Evolutionary conservation across 257 asterid species (phyloP).

Genomic region (Solanum infundibuliforme): DNA sequence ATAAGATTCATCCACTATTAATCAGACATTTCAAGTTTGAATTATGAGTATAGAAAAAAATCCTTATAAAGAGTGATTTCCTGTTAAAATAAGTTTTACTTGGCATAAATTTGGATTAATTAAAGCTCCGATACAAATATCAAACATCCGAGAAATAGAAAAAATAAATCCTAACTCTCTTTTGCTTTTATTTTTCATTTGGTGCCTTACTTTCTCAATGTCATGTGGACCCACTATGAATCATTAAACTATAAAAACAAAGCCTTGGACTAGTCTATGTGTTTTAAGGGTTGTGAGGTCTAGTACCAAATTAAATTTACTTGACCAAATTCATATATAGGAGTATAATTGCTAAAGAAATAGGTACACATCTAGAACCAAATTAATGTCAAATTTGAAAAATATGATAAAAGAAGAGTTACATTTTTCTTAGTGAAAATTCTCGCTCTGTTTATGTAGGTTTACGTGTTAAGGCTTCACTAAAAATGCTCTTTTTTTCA

Average conservation of each 20-base stretch:
- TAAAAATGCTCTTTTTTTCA: not conserved
- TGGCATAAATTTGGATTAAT: fast-evolving
- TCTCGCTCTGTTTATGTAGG: not conserved
- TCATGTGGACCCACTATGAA: not conserved
- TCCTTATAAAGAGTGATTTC: not conserved
- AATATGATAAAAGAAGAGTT: not conserved
- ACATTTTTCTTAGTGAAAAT: not conserved
- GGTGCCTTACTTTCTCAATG: not conserved
- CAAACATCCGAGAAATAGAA: fast-evolving
- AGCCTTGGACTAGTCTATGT: not conserved
- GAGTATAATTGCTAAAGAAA: not conserved
- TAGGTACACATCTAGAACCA: not conserved
- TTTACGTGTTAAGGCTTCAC: not conserved
- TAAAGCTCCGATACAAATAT: not conserved
- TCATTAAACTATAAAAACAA: not conserved
- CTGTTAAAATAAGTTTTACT: not conserved
- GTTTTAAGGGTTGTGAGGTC: not conserved
- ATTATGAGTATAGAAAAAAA: not conserved
- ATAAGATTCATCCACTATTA: not conserved
- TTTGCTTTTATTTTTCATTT: not conserved
- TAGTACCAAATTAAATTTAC: not conserved
- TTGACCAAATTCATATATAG: not conserved
- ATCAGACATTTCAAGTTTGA: not conserved
- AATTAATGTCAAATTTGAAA: not conserved
- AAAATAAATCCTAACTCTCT: not conserved